Base-by-base conservation (phyloP, 441 rosid species). In the Croton setiger region DNA sequence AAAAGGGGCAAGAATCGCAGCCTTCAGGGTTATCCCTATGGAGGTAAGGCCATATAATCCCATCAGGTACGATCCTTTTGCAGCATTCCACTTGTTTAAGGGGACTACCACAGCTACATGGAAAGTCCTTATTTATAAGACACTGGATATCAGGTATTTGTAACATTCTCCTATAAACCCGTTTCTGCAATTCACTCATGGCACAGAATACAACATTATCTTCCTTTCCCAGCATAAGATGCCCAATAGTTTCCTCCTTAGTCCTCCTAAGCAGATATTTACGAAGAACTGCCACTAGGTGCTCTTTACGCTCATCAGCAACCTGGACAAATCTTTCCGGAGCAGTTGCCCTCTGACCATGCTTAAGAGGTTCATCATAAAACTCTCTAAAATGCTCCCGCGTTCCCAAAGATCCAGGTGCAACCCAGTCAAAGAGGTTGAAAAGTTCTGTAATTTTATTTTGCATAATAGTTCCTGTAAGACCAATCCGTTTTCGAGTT, bases 181-280 rank as follows among this genome's bases (percentile, higher is more conserved):
- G 86, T 70, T 83, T 94, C 75, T 92, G 96, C 74, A 94, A 64
- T 74, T 86, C 90, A 64, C 98, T 91, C 98, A 94, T 94, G 64
- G 93, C 83, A 73, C 98, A 94, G 61, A 94, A 94, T 35, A 94
- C 91, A 7, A 90, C 97, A 70, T 94, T 94, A 78, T 94, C 98
- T 82, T 94, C 98, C 81, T 94, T 94, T 59, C 98, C 98, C 96
- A 92, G 83, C 98, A 94, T 84, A 63, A 91, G 84, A 84, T 88
- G 97, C 11, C 97, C 97, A 72, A 94, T 94, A 18, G 98, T 92
- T 79, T 92, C 97, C 75, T 88, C 97, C 84, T 94, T 94, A 17
- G 97, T 91, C 79, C 98, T 92, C 71, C 97, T 90, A 64, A 94
- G 74, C 96, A 91, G 80, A 73, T 90, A 92, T 71, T 88, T 94